Conservation (phyloP, 2,329 filamentous ascomycete genomes). For the Talaromyces verruculosus region DNA sequence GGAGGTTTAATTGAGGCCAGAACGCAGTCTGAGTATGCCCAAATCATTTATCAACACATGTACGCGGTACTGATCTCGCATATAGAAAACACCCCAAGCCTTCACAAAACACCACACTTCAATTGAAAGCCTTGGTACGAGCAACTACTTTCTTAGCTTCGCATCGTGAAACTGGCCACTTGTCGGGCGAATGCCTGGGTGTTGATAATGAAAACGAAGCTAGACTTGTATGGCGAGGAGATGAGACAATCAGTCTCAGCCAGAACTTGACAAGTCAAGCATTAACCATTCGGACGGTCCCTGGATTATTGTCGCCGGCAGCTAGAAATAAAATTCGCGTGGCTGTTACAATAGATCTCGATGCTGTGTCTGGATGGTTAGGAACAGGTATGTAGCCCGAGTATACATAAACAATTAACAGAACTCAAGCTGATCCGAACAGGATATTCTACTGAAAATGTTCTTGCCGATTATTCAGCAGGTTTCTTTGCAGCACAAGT, state of each 20-base stretch:
- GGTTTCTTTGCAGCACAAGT: constrained; percentile 59
- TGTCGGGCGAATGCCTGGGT: constrained; percentile 55
- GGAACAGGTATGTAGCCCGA: constrained; percentile 49
- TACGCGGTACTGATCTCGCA: not conserved
- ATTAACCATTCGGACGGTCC: constrained; percentile 20
- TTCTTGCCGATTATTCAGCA: constrained; percentile 56
- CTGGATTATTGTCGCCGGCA: constrained; percentile 19
- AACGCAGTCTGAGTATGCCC: not conserved
- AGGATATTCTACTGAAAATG: constrained; percentile 51
- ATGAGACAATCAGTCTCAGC: constrained; percentile 34
- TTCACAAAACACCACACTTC: constrained; percentile 24
- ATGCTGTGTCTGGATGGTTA: constrained; percentile 61
- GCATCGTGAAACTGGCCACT: constrained; percentile 54
- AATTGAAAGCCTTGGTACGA: constrained; percentile 51
- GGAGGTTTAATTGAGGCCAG: constrained; percentile 48
- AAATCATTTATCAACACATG: not conserved
- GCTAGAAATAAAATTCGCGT: constrained; percentile 29
- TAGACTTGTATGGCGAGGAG: constrained; percentile 50
- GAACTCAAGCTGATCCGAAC: constrained; percentile 2
- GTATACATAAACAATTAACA: not conserved
- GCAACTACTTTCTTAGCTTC: constrained; percentile 53
- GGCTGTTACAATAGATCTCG: constrained; percentile 52
- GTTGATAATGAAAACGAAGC: constrained; percentile 56
- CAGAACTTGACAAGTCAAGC: not conserved
- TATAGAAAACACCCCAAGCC: not conserved